Percentiles rank a stretch among this genome's conserved stretches.
Evolutionary conservation across 2,329 filamentous ascomycete species (phyloP).

Genomic region (Fusarium sarcochroum): DNA sequence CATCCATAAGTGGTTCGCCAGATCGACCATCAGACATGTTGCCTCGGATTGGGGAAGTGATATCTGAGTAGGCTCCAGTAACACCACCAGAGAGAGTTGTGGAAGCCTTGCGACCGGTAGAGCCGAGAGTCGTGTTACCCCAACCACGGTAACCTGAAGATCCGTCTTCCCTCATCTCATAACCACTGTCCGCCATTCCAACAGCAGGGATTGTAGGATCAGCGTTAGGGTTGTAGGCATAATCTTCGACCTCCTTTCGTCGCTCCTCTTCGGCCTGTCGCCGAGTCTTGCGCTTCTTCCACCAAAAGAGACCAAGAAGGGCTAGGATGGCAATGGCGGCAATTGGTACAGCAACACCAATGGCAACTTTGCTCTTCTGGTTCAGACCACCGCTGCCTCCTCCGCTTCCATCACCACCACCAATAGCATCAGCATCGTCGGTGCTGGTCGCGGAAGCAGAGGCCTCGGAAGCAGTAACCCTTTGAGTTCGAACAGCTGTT

Average conservation of each 20-base stretch:
- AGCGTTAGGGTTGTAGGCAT: constrained; percentile 97
- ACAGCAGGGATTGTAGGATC: constrained; percentile 80
- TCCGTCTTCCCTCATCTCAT: constrained; percentile 84
- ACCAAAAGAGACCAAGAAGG: constrained; percentile 83
- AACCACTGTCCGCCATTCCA: constrained; percentile 66
- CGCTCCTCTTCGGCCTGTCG: constrained; percentile 89
- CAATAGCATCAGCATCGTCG: constrained; percentile 49
- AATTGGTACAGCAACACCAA: constrained; percentile 95
- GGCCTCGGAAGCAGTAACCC: constrained; percentile 14
- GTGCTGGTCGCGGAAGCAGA: constrained; percentile 47
- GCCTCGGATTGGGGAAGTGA: constrained; percentile 74
- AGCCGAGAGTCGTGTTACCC: constrained; percentile 82
- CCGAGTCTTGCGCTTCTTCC: constrained; percentile 88
- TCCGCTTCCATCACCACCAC: constrained; percentile 34
- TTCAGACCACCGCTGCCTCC: constrained; percentile 64
- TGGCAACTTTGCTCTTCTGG: constrained; percentile 81
- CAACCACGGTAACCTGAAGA: constrained; percentile 91
- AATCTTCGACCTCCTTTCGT: constrained; percentile 96
- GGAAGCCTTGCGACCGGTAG: constrained; percentile 84
- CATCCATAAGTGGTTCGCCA: constrained; percentile 72
- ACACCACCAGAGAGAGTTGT: constrained; percentile 87
- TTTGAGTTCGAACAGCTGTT: constrained; percentile 45
- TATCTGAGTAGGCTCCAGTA: constrained; percentile 79
- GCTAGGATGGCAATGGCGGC: constrained; percentile 87
- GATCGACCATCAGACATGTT: constrained; percentile 78